These are phyloP conservation scores for Pichia cephalocereana DNA, from an alignment of 805 yeast genomes.

Conservation along the genomic window DNA sequence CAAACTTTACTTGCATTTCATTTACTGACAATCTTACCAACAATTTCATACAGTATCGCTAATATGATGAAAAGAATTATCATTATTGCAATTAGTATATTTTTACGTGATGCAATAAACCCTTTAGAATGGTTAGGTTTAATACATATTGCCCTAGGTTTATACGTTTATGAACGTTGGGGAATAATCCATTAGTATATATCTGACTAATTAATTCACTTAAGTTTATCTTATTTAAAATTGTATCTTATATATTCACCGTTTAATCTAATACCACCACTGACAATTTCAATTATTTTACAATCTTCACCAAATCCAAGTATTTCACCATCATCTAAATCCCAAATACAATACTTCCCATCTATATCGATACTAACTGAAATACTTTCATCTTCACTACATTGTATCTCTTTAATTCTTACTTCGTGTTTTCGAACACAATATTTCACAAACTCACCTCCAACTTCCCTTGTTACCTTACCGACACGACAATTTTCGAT, in stretches of 20 bases:
- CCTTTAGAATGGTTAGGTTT: conserved; percentile 42
- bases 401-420: neutral
- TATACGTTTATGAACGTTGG: conserved; percentile 58
- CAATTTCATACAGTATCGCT: conserved; percentile 81
- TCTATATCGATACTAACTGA: neutral
- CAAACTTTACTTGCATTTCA: conserved; percentile 80
- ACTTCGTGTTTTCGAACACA: neutral
- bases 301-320: neutral
- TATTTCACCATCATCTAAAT: neutral
- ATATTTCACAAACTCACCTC: neutral
- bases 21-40: conserved; percentile 69
- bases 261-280: neutral
- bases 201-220: neutral
- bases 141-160: conserved; percentile 41
- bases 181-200: conserved; percentile 14
- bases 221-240: neutral
- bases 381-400: neutral
- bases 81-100: conserved; percentile 68
- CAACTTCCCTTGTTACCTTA: neutral
- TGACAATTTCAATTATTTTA: neutral
- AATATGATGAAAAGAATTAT: conserved; percentile 84
- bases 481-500: conserved; percentile 6
- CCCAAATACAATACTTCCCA: neutral
- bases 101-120: conserved; percentile 42
- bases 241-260: neutral